These are phyloP conservation scores for Microstegium vimineum DNA, from an alignment of 176 grass and related monocot genomes.

Conservation along the genomic window DNA sequence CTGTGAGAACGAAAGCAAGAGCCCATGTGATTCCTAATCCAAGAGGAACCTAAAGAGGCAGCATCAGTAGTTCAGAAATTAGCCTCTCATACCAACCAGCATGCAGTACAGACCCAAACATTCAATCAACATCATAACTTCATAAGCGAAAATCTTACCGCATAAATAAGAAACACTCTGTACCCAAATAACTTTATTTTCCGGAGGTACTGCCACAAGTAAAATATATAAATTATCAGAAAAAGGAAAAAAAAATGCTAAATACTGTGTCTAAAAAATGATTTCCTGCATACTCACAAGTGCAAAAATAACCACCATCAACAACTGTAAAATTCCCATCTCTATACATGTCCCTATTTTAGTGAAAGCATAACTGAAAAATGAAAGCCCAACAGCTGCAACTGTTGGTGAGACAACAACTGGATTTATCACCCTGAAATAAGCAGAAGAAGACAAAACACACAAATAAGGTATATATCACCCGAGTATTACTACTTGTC, in stretches of 20 bases:
- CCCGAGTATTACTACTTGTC: neutral
- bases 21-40: constrained; percentile 92
- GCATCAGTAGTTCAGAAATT: constrained; percentile 17
- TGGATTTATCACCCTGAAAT: constrained; percentile 95
- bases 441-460: constrained; percentile 19
- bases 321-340: constrained; percentile 83
- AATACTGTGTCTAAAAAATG: neutral
- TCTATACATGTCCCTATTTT: constrained; percentile 86
- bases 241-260: neutral
- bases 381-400: constrained; percentile 93
- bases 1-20: constrained; percentile 81
- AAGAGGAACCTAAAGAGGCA: constrained; percentile 75
- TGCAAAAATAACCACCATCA: constrained; percentile 81
- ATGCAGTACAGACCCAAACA: constrained; percentile 16
- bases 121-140: neutral
- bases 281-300: constrained; percentile 69
- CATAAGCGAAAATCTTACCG: constrained; percentile 41
- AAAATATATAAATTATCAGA: constrained; percentile 31
- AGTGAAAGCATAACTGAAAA: constrained; percentile 94
- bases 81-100: constrained; percentile 16
- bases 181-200: constrained; percentile 95
- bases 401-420: constrained; percentile 87
- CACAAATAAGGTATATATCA: constrained; percentile 6
- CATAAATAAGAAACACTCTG: constrained; percentile 87
- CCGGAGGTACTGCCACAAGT: constrained; percentile 71